These are phyloP conservation scores for Nasturtium officinale DNA, from an alignment of 345 rosid genomes.

Conservation along the genomic window DNA sequence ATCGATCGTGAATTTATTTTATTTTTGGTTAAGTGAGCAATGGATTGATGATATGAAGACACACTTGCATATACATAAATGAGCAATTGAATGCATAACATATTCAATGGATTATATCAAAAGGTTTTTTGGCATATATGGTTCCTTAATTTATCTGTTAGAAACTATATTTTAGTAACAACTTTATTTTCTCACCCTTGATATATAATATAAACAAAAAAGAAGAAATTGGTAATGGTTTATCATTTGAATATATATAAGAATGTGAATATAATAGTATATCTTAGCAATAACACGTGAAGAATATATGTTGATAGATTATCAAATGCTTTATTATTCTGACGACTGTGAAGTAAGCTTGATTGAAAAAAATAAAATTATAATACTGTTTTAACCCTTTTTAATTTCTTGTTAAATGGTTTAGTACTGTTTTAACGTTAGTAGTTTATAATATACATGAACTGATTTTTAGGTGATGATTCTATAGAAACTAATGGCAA, in stretches of 20 bases:
- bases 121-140: not conserved
- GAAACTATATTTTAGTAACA: not conserved
- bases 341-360: conserved; percentile 21
- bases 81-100: not conserved
- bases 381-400: not conserved
- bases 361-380: not conserved
- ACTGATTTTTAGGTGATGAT: not conserved
- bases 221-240: not conserved
- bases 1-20: not conserved
- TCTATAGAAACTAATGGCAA: conserved; percentile 20
- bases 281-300: not conserved
- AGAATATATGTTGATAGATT: not conserved
- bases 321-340: conserved; percentile 6
- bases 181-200: not conserved
- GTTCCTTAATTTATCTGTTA: not conserved
- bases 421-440: not conserved
- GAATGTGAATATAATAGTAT: not conserved
- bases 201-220: not conserved
- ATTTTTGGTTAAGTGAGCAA: not conserved
- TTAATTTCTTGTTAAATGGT: not conserved
- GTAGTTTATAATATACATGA: not conserved
- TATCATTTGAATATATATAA: not conserved
- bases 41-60: not conserved
- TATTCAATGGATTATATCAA: conserved; percentile 7
- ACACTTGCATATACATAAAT: not conserved